These are phyloP conservation scores for Cyberlindnera bimundalis DNA, from an alignment of 805 yeast species.

Conservation along the genomic window DNA sequence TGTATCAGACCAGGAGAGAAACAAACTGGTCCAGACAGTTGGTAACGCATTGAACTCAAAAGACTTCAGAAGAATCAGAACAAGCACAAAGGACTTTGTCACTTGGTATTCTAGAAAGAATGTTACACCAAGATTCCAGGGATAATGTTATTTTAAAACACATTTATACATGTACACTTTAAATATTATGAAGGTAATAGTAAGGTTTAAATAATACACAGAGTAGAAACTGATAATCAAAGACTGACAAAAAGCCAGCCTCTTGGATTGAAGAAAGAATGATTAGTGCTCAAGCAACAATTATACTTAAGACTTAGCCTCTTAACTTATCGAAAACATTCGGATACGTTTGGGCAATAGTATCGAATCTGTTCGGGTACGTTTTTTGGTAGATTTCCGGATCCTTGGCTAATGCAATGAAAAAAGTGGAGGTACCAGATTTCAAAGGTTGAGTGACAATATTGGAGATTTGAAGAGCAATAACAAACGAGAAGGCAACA, in stretches of 20 bases:
- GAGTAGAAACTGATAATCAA: too few species aligned
- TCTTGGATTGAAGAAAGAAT: too few species aligned
- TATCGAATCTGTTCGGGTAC: slow-evolving; percentile 66
- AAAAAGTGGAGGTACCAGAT: slow-evolving; percentile 80
- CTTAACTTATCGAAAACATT: slow-evolving; percentile 56
- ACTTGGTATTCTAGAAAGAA: slow-evolving; percentile 82
- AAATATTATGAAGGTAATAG: background rate
- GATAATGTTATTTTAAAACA: background rate
- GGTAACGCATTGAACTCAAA: slow-evolving; percentile 60
- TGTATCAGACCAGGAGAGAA: slow-evolving; percentile 65
- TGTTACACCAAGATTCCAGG: slow-evolving; percentile 42
- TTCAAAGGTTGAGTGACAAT: slow-evolving; percentile 71
- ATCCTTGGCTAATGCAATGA: slow-evolving; percentile 77
- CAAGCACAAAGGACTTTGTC: slow-evolving; percentile 71
- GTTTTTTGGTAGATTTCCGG: slow-evolving; percentile 78
- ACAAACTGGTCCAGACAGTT: slow-evolving; percentile 55
- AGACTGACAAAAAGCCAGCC: too few species aligned
- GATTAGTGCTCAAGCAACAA: too few species aligned
- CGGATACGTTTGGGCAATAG: slow-evolving; percentile 63
- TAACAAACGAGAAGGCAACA: slow-evolving; percentile 67
- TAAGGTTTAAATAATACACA: too few species aligned
- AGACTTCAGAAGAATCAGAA: slow-evolving; percentile 71
- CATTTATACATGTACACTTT: background rate
- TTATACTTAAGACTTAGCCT: background rate
- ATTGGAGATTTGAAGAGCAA: slow-evolving; percentile 73